These are phyloP conservation scores for Starmerella lactis-condensi DNA, from an alignment of 805 yeast genomes.

Conservation along the genomic window DNA sequence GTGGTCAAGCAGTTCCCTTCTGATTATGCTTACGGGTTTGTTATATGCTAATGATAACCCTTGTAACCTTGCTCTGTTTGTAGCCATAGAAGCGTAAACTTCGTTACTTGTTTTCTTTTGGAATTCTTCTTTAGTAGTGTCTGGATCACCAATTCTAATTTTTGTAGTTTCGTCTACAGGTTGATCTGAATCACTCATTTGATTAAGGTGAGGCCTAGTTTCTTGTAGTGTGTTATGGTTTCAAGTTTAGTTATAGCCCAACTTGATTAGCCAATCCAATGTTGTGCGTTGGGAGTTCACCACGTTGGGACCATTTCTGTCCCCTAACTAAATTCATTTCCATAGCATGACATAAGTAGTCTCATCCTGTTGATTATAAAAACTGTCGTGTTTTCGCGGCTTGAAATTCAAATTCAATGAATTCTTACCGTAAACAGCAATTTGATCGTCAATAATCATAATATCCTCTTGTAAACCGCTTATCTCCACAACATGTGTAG, in stretches of 20 bases:
- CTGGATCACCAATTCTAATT: slow-evolving; percentile 11
- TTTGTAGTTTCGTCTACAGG: too few species aligned
- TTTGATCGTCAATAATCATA: background rate
- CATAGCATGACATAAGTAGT: slow-evolving; percentile 16
- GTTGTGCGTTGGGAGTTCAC: background rate
- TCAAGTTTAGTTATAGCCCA: too few species aligned
- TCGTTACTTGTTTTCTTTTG: slow-evolving; percentile 7
- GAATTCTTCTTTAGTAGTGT: slow-evolving; percentile 13
- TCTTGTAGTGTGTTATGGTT: too few species aligned
- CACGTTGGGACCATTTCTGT: background rate
- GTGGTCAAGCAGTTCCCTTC: slow-evolving; percentile 12
- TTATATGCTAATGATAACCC: slow-evolving; percentile 12
- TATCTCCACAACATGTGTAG: slow-evolving; percentile 13
- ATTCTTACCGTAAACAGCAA: background rate
- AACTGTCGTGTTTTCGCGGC: slow-evolving; percentile 6
- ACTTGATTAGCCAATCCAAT: background rate
- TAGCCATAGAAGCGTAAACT: slow-evolving; percentile 12
- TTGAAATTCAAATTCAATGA: slow-evolving; percentile 2
- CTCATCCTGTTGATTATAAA: slow-evolving; percentile 12
- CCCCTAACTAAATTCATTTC: slow-evolving; percentile 2
- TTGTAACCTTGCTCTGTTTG: slow-evolving; percentile 9
- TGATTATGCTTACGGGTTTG: slow-evolving; percentile 4
- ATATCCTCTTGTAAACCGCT: slow-evolving; percentile 10
- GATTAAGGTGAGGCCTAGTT: too few species aligned
- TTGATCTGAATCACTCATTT: too few species aligned